phyloP scores from a whole-genome alignment of 306 rosid species.

The Hippophae tibetana region DNA sequence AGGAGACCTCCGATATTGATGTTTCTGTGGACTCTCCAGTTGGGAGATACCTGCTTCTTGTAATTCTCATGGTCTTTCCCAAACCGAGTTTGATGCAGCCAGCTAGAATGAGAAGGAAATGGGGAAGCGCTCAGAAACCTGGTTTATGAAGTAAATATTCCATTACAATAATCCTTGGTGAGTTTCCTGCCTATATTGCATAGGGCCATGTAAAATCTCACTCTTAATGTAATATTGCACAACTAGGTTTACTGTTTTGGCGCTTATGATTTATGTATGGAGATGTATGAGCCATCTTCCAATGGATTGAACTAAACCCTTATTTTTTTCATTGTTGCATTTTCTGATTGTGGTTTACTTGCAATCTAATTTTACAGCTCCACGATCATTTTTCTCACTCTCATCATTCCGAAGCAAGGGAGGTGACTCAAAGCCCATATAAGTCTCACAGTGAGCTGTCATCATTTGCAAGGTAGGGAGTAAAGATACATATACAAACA shows the following conservation, averaged over 20 bases:
- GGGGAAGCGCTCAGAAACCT: conserved; percentile 98
- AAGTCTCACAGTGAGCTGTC: conserved; percentile 24
- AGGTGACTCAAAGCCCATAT: conserved; percentile 77
- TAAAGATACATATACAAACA: conserved; percentile 33
- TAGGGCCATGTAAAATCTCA: not conserved
- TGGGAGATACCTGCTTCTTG: conserved; percentile 87
- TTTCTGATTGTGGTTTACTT: conserved; percentile 20
- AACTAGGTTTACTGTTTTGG: no score
- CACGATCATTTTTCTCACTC: conserved; percentile 87
- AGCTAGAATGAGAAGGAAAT: conserved; percentile 92
- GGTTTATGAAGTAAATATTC: not conserved
- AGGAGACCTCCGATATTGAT: conserved; percentile 83
- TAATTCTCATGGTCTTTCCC: conserved; percentile 76
- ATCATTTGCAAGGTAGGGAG: conserved; percentile 36
- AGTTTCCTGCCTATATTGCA: conserved; percentile 50
- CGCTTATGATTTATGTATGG: no score
- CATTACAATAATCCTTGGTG: no score
- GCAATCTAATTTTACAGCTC: conserved; percentile 54
- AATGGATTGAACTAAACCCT: no score
- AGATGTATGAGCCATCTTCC: no score
- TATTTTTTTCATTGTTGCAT: not conserved
- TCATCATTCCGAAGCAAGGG: conserved; percentile 94
- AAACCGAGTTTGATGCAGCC: conserved; percentile 78
- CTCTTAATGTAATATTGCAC: no score
- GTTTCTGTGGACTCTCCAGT: conserved; percentile 81